Evolutionary conservation across 2,329 filamentous ascomycete genomes (phyloP).

Genomic region (Aureobasidium sp.): DNA sequence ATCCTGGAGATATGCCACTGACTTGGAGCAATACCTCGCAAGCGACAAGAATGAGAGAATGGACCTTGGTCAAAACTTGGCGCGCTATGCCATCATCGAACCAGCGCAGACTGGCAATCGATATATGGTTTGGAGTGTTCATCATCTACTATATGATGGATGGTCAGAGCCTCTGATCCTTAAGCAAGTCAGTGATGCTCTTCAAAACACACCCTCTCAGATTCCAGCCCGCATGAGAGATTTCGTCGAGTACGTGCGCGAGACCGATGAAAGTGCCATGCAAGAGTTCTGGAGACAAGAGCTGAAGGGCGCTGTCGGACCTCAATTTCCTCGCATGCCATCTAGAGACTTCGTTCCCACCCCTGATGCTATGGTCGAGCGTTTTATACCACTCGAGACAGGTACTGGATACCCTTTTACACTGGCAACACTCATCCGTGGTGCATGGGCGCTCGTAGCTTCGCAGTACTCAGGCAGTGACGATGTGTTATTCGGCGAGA

Average conservation of each 20-base stretch:
- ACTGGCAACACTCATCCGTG: conserved; percentile 26
- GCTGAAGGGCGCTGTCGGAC: conserved; percentile 25
- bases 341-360: conserved; percentile 20
- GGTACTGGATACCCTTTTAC: conserved; percentile 25
- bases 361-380: conserved; percentile 23
- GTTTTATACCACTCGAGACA: conserved; percentile 17
- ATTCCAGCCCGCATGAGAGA: conserved; percentile 19
- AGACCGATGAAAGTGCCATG: conserved; percentile 21
- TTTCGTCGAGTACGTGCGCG: conserved; percentile 30
- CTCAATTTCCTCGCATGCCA: conserved; percentile 29
- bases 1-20: conserved; percentile 25
- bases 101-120: neutral
- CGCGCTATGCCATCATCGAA: conserved; percentile 32
- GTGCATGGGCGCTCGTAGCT: conserved; percentile 28
- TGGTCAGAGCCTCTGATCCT: conserved; percentile 31
- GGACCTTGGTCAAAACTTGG: conserved; percentile 34
- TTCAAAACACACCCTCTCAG: neutral
- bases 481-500: conserved; percentile 32
- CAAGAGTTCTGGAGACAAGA: conserved; percentile 30
- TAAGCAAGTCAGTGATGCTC: conserved; percentile 22
- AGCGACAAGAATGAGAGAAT: conserved; percentile 30
- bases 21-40: conserved; percentile 30
- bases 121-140: conserved; percentile 29
- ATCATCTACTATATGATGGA: conserved; percentile 37
- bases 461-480: conserved; percentile 24